Percentiles rank a stretch among this genome's conserved stretches.
phyloP scores from a whole-genome alignment of 495 filamentous ascomycete genomes.

The Tuber microsphaerosporum region DNA sequence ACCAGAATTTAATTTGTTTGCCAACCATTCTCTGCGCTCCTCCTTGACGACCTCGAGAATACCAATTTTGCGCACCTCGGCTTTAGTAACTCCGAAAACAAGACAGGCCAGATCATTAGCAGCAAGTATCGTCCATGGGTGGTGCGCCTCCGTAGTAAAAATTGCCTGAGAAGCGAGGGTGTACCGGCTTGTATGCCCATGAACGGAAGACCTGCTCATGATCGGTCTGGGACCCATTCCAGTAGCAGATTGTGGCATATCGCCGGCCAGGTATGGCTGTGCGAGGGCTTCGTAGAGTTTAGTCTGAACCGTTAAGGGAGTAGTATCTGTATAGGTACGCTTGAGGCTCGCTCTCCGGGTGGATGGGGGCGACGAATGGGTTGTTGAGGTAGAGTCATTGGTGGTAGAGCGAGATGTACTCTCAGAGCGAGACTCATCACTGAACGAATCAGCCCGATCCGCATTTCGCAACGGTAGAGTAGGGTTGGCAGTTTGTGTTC shows the following conservation, averaged over 20 bases:
- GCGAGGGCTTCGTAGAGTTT: slow-evolving; percentile 85
- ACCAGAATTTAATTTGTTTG: slow-evolving; percentile 61
- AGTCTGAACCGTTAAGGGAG: slow-evolving; percentile 61
- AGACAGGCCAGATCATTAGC: slow-evolving; percentile 97
- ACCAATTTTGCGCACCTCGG: slow-evolving; percentile 87
- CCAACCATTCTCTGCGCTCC: slow-evolving; percentile 83
- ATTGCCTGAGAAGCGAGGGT: slow-evolving; percentile 89
- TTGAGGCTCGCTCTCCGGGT: slow-evolving; percentile 68
- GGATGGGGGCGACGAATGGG: slow-evolving; percentile 49
- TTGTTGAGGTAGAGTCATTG: slow-evolving; percentile 51
- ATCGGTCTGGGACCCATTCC: slow-evolving; percentile 25
- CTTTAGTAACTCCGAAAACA: slow-evolving; percentile 88
- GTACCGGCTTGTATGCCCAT: slow-evolving; percentile 83
- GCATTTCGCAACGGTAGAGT: neutral
- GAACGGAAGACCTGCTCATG: slow-evolving; percentile 49
- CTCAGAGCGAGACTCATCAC: slow-evolving; percentile 43
- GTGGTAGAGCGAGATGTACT: slow-evolving; percentile 52
- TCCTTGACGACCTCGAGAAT: slow-evolving; percentile 90
- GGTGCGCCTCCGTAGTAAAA: slow-evolving; percentile 79
- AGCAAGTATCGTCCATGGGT: slow-evolving; percentile 90
- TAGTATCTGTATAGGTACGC: slow-evolving; percentile 79
- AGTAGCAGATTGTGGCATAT: slow-evolving; percentile 44
- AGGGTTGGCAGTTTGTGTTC: neutral
- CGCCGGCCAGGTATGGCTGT: slow-evolving; percentile 62
- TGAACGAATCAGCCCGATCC: slow-evolving; percentile 11